Base-by-base conservation (phyloP, 331 rosid genomes). In the Prunus yedoensis region DNA sequence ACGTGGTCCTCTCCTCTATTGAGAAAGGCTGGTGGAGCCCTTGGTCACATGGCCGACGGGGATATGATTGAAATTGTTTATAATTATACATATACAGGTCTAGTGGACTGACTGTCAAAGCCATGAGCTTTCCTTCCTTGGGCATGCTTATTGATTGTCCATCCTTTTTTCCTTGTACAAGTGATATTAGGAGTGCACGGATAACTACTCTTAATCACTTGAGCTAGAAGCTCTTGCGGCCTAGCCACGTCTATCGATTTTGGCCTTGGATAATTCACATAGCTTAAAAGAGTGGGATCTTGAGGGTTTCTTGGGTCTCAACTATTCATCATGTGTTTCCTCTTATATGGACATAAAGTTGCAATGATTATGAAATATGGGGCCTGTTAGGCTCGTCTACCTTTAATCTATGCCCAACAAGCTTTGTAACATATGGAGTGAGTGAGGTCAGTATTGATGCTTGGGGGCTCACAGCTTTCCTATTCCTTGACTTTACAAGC, bases 1-100 rank as follows among this genome's bases (percentile, higher is more conserved):
- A 57, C 76, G 80, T 10, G 69, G 78, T 46, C 77, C 67, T 80
- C 18, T 30, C 67, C 47, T 62, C 47, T 45, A 8, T 52, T 58
- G 20, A 62, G 71, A 71, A 68, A 57, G 13, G 20, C 64, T 10
- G 85, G 88, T 87, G 91, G 89, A 85, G 78, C 89, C 90, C 67
- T 35, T 63, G 25, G 35, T 79, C 91, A 83, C 88, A 83, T 87
- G 94, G 84, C 56, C 38, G 56, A 69, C 14, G 14, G 38, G 45
- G 73, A 62, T 13, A 75, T 75, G 32, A 75, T 80, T 80, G 84
- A 45, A 56, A 18, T 25, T 7, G 10, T 65, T 5, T 38, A 1
- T 27, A 14, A 8, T 35, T 20, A 9, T 17, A 35, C 41, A 35
- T 35, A 35, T 9, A 2, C 13, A 6, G 2, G 1, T 27, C 13